Base-by-base conservation (phyloP, 2,329 filamentous ascomycete genomes). In the Epicoccum nigrum region DNA sequence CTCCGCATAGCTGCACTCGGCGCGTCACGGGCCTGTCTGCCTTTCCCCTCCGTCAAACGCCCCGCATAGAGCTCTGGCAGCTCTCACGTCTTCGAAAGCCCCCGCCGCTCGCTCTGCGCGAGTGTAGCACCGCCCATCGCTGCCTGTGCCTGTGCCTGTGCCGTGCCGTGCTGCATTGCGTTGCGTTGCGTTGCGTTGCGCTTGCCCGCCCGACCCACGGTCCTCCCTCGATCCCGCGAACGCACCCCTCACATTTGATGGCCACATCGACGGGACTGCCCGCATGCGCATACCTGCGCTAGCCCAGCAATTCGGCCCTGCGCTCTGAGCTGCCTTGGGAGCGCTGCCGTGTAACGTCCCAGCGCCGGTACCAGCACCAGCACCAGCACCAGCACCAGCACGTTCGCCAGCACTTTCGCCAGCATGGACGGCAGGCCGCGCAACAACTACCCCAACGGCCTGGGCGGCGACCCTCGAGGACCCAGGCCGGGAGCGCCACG, bases 361-460 rank as follows among this genome's bases (percentile, higher is more conserved):
- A 28, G 28, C 38, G 16, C 17, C 46, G 31, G 23, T n/a, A n/a
- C n/a, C n/a, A n/a, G n/a, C n/a, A n/a, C n/a, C n/a, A n/a, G n/a
- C n/a, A n/a, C n/a, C n/a, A n/a, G n/a, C n/a, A n/a, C n/a, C n/a
- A n/a, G n/a, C n/a, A n/a, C n/a, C n/a, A n/a, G n/a, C n/a, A n/a
- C n/a, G n/a, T n/a, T n/a, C n/a, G n/a, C 49, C 49, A 28, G 28
- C 38, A 16, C 17, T 44, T 27, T 31, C 21, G 41, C 34, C 45
- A 57, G 37, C 33, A 74, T 74, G 71, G 71, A 74, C 48, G 67
- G 65, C 32, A 58, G 69, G 37, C 61, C 59, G 59, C 68, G 67
- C 56, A 67, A 58, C 43, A 67, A 66, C 57, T 66, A 64, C 53
- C 62, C 62, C 55, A 68, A 67, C 43, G 67, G 64, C 25, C 39